Evolutionary conservation across 768 basidiomycete genomes (phyloP).

Genomic region (Lactarius tabidus): DNA sequence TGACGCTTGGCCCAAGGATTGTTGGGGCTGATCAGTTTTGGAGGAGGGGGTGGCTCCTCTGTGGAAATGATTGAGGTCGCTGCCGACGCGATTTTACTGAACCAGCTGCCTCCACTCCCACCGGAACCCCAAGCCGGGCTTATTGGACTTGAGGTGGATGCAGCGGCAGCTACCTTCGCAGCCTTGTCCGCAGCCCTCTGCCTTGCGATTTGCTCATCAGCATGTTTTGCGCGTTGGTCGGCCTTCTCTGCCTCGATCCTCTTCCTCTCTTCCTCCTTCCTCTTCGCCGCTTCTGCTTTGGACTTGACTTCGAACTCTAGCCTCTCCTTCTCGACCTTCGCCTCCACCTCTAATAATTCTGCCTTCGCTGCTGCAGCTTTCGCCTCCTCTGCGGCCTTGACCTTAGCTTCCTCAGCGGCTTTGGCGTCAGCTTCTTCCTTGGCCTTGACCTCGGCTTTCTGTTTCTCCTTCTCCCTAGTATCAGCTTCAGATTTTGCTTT

Average conservation of each 20-base stretch:
- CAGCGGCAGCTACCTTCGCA: background rate
- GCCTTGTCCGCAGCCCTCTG: conserved; percentile 9
- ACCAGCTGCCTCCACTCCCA: background rate
- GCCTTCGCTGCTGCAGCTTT: no score
- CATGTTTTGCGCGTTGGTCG: background rate
- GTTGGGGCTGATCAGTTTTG: background rate
- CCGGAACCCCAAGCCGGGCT: conserved; percentile 11
- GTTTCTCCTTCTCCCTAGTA: background rate
- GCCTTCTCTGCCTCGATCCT: background rate
- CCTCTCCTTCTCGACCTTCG: background rate
- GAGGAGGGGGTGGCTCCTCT: background rate
- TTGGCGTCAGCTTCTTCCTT: background rate
- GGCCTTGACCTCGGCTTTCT: background rate
- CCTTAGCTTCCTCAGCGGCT: background rate
- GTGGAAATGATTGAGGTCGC: background rate
- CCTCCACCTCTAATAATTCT: background rate
- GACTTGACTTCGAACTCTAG: background rate
- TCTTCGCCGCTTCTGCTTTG: background rate
- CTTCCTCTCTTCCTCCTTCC: background rate
- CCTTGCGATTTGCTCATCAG: background rate
- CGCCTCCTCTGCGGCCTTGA: no score
- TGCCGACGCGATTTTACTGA: conserved; percentile 1
- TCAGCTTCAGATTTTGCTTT: background rate
- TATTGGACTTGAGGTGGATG: background rate
- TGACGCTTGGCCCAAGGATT: background rate